Evolutionary conservation across 2,329 filamentous ascomycete species (phyloP).

Genomic region (Nothophaeocryptopus gaeumannii): DNA sequence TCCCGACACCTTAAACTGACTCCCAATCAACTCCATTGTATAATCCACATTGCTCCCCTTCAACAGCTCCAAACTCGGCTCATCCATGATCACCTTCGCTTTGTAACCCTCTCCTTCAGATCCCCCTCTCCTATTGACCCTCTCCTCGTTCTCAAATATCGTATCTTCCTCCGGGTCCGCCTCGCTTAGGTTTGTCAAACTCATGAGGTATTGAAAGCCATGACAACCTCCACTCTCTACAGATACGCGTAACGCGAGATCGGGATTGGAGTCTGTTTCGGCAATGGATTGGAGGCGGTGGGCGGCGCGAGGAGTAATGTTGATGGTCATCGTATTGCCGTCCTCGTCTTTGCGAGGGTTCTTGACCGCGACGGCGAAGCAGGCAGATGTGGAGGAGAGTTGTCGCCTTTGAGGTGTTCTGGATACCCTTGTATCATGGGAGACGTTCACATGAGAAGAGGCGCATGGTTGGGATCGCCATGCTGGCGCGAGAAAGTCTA

Average conservation of each 20-base stretch:
- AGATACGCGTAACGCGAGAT: slow-evolving; percentile 82
- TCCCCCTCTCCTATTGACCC: slow-evolving; percentile 15
- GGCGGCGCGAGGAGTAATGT: slow-evolving; percentile 79
- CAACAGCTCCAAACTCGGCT: slow-evolving; percentile 79
- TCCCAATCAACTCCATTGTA: slow-evolving; percentile 90
- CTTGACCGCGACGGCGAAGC: slow-evolving; percentile 41
- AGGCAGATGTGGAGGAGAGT: slow-evolving; percentile 19
- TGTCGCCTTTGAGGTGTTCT: slow-evolving; percentile 2
- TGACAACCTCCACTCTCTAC: slow-evolving; percentile 95
- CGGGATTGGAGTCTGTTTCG: slow-evolving; percentile 60
- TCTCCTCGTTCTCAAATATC: slow-evolving; percentile 67
- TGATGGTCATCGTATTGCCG: slow-evolving; percentile 77
- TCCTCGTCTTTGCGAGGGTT: slow-evolving; percentile 81
- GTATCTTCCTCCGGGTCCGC: slow-evolving; percentile 76
- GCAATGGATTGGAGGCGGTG: slow-evolving; percentile 66
- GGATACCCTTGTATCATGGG: neutral
- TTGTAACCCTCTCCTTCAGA: slow-evolving; percentile 41
- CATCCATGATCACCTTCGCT: slow-evolving; percentile 86
- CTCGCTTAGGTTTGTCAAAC: slow-evolving; percentile 61
- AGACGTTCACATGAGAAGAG: neutral
- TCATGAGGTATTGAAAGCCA: slow-evolving; percentile 97
- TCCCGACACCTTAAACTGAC: slow-evolving; percentile 93
- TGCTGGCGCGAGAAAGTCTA: slow-evolving; percentile 36
- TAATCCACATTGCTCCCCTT: slow-evolving; percentile 96
- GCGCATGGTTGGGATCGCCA: slow-evolving; percentile 18